Evolutionary conservation across 2,329 filamentous ascomycete genomes (phyloP), one percentile per base, ranked within the genome.

Genomic region (Coleophoma eucalyptorum): DNA sequence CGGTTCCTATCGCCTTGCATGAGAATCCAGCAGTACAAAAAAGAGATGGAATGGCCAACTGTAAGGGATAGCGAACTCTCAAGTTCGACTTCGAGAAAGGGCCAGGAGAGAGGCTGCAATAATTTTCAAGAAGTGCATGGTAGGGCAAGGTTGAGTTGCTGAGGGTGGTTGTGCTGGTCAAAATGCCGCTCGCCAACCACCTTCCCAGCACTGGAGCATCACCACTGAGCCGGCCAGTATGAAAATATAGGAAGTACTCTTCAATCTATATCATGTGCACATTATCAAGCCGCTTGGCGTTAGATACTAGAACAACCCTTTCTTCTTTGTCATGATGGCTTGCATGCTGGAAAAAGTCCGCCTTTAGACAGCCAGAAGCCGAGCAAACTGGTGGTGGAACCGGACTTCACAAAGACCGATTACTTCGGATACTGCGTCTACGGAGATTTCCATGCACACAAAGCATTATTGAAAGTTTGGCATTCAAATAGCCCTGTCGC

Each of bases 1-100:
- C 46, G 50, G 33, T 54, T 42, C 33, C 48, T 52, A 52, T 58
- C 52, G 54, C 58, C 56, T 58, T 60, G 52, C 57, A 48, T 61
- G 32, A 55, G 50, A 58, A 59, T 58, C 58, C 35, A 55, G 54
- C 18, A 55, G 43, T 26, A 50, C 20, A 49, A 37, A 31, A 43
- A 8, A 15, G 42, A 44, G 46, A 31, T 45, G 42, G 51, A 50
- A 55, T 58, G 48, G 43, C 49, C 50, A 16, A 48, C 55, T 46
- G 58, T 43, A 63, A 63, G 59, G 59, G 61, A 53, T 60, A 37
- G 15, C n/a, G 43, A 34, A 44, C 38, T 38, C 44, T 46, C 21
- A 31, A 8, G 35, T 35, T 51, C 46, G 48, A 42, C 53, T 50
- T 55, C 46, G 38, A 20, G 26, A 48, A 47, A 26, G 18, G 26